Conservation (phyloP, 345 rosid species). For the Kandelia obovata region DNA sequence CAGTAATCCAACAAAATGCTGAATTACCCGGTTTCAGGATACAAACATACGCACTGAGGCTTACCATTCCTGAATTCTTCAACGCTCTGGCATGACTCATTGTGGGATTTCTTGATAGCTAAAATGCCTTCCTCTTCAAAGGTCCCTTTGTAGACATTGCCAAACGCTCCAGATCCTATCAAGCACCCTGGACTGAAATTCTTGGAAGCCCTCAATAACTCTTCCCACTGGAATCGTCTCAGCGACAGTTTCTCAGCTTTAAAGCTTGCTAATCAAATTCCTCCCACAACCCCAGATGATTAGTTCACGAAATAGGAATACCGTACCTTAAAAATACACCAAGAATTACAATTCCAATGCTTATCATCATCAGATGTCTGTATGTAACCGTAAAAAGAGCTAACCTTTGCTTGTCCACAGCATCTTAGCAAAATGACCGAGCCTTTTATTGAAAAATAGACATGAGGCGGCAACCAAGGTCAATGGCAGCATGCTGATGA, state of each 20-base stretch:
- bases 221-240: conserved; percentile 42
- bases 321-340: not conserved
- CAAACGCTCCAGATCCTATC: conserved; percentile 55
- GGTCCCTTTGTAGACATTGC: conserved; percentile 48
- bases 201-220: conserved; percentile 43
- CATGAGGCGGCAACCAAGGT: conserved; percentile 19
- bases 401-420: conserved; percentile 30
- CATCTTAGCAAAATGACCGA: conserved; percentile 23
- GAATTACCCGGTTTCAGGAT: not conserved
- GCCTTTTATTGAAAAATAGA: conserved; percentile 32
- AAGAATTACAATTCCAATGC: not conserved
- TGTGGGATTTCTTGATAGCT: conserved; percentile 58
- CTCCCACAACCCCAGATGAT: not conserved
- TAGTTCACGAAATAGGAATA: not conserved
- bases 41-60: not conserved
- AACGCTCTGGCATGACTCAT: conserved; percentile 42
- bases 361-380: too few species aligned
- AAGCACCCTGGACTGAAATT: conserved; percentile 47
- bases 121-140: conserved; percentile 37
- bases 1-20: not conserved
- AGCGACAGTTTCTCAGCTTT: conserved; percentile 34
- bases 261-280: conserved; percentile 19
- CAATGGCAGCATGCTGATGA: conserved; percentile 25
- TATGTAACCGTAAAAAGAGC: not conserved
- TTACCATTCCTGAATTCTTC: conserved; percentile 66